A percentile compares a stretch with the other conserved stretches of the same genome.
phyloP scores from a whole-genome alignment of 2,329 filamentous ascomycete species.

The Fusarium stilboides region DNA sequence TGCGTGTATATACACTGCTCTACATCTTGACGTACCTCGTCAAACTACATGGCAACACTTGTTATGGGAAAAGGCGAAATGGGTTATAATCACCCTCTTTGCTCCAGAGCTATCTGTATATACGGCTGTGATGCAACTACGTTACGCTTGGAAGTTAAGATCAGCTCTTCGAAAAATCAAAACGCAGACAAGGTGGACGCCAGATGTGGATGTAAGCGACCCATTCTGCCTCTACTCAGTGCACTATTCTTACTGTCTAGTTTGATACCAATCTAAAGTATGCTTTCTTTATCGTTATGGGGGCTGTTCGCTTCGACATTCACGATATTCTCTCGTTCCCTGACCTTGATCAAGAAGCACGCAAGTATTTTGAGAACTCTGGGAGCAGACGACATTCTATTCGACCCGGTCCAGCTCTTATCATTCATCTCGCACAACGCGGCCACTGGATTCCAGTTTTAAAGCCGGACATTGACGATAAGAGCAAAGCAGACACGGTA shows the following conservation, averaged over 20 bases:
- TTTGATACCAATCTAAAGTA: constrained; percentile 3
- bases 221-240: accelerated
- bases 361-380: neutral
- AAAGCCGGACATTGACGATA: constrained; percentile 1
- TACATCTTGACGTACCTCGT: neutral
- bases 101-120: neutral
- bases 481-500: neutral
- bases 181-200: neutral
- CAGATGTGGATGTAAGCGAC: neutral
- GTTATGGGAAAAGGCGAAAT: neutral
- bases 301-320: constrained; percentile 3
- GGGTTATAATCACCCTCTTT: neutral
- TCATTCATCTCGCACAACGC: neutral
- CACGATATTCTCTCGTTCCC: neutral
- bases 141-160: accelerated
- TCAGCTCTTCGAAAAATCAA: neutral
- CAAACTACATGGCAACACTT: neutral
- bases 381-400: neutral
- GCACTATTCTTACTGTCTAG: neutral
- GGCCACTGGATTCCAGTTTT: neutral
- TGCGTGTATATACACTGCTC: constrained; percentile 7
- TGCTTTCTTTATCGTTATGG: constrained; percentile 10
- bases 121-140: neutral
- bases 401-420: neutral
- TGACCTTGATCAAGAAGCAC: neutral